Percentiles rank a stretch among this genome's conserved stretches.
Evolutionary conservation across 495 filamentous ascomycete species (phyloP).

Genomic region (Xylaria venustula): DNA sequence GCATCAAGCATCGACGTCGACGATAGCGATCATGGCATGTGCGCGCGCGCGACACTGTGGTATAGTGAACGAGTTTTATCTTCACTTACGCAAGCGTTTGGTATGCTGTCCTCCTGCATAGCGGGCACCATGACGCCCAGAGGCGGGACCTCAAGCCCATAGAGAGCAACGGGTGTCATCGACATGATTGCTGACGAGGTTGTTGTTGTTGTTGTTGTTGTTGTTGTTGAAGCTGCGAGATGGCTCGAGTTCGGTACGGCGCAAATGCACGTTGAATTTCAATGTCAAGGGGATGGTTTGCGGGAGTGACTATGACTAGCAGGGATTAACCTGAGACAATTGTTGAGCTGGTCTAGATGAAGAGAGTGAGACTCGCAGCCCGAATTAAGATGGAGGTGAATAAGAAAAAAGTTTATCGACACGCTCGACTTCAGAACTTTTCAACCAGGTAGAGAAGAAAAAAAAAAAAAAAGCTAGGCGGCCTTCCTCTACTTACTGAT

Average conservation of each 20-base stretch:
- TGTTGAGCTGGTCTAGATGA: not conserved
- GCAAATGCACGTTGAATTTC: too few relatives aligned
- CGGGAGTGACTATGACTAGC: not conserved
- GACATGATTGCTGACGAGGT: slow-evolving; percentile 20
- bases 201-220: too few relatives aligned
- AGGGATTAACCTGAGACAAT: not conserved
- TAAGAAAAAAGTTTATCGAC: slow-evolving; percentile 15
- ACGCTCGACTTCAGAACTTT: slow-evolving; percentile 22
- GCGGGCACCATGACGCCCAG: slow-evolving; percentile 75
- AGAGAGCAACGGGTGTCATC: slow-evolving; percentile 76
- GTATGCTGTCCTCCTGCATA: slow-evolving; percentile 26
- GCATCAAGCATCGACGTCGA: not conserved
- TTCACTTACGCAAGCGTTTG: slow-evolving; percentile 67
- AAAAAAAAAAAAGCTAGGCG: slow-evolving; percentile 25
- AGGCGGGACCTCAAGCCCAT: slow-evolving; percentile 82
- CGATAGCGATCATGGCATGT: not conserved
- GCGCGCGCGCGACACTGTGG: not conserved
- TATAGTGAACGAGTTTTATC: too few relatives aligned
- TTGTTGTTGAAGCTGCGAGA: not conserved
- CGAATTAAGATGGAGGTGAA: slow-evolving; percentile 6
- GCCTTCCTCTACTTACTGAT: not conserved
- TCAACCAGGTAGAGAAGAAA: slow-evolving; percentile 19
- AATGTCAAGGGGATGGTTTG: not conserved
- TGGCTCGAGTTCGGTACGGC: not conserved
- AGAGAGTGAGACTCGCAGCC: not conserved